Evolutionary conservation across 139 green algal genomes (phyloP), one percentile per base, ranked within the genome.

Genomic region (Astrephomene gubernaculifera): DNA sequence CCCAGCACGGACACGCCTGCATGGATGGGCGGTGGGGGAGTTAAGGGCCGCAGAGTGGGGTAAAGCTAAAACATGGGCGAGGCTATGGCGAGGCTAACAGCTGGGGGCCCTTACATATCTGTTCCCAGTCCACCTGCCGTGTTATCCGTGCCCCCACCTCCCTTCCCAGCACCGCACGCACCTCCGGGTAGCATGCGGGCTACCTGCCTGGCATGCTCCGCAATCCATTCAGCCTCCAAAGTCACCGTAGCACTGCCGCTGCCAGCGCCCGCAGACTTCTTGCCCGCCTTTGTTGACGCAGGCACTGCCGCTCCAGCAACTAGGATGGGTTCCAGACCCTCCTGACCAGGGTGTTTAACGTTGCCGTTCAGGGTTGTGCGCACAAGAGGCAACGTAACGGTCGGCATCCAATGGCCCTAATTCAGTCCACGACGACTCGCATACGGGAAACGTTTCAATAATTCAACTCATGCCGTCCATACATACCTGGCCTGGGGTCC

Each of bases 151-250:
- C n/a, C n/a, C 49, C 49, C 49, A 57, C 49, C 49, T 17, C 12
- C 49, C 49, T 17, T 17, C 14, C 14, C 49, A 12, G 14, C 49
- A 12, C 49, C 12, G 49, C 38, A 33, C 87, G 49, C 57, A 92
- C 90, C 90, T 85, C 93, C 93, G 2, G 92, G 90, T 29, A 96
- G 90, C 79, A 94, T 90, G 27, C 88, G 83, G 5, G 83, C 60
- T 31, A 93, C 83, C 79, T 95, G 91, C 12, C 69, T 44, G 0
- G 90, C 92, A 49, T 96, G 92, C 71, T 95, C 93, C 52, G 86
- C 44, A 4, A 95, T 81, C 85, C 90, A 93, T 0, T 94, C 90
- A 1, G 54, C 29, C 33, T 95, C 89, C 39, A 95, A 68, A 1
- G 41, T 35, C 65, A 95, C 54, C 10, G n/a, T 54, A 1, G 52